Evolutionary conservation across 2,329 filamentous ascomycete species (phyloP).

Genomic region (Arthrobotrys megalospora): DNA sequence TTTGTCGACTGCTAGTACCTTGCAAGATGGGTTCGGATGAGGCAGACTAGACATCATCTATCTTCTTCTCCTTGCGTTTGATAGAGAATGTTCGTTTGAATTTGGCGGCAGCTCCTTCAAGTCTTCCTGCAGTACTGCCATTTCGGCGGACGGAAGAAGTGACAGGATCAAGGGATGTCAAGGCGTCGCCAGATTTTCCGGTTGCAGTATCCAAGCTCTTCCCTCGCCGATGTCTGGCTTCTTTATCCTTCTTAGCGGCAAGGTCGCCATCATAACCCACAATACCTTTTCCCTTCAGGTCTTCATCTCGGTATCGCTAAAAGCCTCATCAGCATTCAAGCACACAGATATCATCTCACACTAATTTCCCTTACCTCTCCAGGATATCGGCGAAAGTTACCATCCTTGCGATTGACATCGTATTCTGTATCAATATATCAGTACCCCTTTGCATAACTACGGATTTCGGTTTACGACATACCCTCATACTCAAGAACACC

Average conservation of each 20-base stretch:
- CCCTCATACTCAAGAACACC: constrained; percentile 60
- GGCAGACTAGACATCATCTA: constrained; percentile 36
- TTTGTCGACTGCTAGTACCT: not conserved
- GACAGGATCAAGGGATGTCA: constrained; percentile 21
- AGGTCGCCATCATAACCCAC: constrained; percentile 59
- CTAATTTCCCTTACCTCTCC: constrained; percentile 33
- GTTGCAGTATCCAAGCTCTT: constrained; percentile 37
- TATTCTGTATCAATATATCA: constrained; percentile 45
- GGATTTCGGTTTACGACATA: not conserved
- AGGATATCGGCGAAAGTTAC: constrained; percentile 52
- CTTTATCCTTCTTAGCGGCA: constrained; percentile 44
- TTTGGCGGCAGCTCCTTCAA: constrained; percentile 49
- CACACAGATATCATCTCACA: not conserved
- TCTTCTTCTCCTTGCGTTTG: constrained; percentile 53
- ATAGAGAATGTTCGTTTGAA: constrained; percentile 60
- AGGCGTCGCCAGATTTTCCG: constrained; percentile 14
- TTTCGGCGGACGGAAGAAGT: constrained; percentile 37
- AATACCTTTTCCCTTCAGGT: constrained; percentile 59
- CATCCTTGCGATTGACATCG: constrained; percentile 58
- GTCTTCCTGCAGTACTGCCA: constrained; percentile 53
- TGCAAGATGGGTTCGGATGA: constrained; percentile 12
- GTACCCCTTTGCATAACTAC: not conserved
- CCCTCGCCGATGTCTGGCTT: constrained; percentile 47
- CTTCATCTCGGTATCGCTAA: constrained; percentile 60
- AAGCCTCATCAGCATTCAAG: constrained; percentile 12